phyloP scores from a whole-genome alignment of 1,139 yeast genomes.

The Pichia sp. region DNA sequence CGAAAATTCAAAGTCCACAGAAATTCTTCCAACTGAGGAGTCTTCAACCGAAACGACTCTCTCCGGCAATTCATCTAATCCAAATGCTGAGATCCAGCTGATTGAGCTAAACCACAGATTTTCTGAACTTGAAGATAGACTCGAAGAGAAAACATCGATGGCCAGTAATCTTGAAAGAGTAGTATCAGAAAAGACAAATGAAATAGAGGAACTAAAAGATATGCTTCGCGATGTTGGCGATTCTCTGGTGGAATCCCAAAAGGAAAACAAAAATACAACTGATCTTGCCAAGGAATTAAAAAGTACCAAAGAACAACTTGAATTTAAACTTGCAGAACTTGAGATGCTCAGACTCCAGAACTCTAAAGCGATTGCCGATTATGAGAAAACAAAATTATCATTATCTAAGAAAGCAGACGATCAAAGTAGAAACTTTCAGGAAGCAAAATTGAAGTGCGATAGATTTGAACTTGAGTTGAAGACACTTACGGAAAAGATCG shows the following conservation, averaged over 20 bases:
- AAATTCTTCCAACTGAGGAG: slow-evolving; percentile 5
- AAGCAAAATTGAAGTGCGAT: neutral
- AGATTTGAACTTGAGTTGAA: slow-evolving; percentile 9
- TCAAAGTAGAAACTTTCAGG: slow-evolving; percentile 10
- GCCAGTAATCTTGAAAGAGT: slow-evolving; percentile 7
- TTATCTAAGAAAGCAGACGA: slow-evolving; percentile 18
- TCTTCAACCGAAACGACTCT: slow-evolving; percentile 1
- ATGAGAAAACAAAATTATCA: slow-evolving; percentile 26
- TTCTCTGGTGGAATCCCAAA: slow-evolving; percentile 52
- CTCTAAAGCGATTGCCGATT: slow-evolving; percentile 28
- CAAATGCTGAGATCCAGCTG: slow-evolving; percentile 12
- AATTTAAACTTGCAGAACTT: slow-evolving; percentile 24
- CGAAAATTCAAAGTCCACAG: slow-evolving; percentile 18
- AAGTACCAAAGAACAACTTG: slow-evolving; percentile 16
- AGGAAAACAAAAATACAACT: slow-evolving; percentile 13
- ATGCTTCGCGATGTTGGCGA: slow-evolving; percentile 70
- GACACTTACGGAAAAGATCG: slow-evolving; percentile 2
- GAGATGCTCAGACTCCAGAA: slow-evolving; percentile 30
- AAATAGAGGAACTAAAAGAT: slow-evolving; percentile 56
- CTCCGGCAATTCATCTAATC: slow-evolving; percentile 1
- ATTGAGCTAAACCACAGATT: slow-evolving; percentile 22
- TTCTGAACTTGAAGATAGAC: slow-evolving; percentile 9
- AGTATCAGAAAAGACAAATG: slow-evolving; percentile 34
- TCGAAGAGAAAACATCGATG: slow-evolving; percentile 19
- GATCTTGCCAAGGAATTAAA: slow-evolving; percentile 17